These are phyloP conservation scores for Marasmius oreades DNA, from an alignment of 1,284 basidiomycete species.

Conservation along the genomic window DNA sequence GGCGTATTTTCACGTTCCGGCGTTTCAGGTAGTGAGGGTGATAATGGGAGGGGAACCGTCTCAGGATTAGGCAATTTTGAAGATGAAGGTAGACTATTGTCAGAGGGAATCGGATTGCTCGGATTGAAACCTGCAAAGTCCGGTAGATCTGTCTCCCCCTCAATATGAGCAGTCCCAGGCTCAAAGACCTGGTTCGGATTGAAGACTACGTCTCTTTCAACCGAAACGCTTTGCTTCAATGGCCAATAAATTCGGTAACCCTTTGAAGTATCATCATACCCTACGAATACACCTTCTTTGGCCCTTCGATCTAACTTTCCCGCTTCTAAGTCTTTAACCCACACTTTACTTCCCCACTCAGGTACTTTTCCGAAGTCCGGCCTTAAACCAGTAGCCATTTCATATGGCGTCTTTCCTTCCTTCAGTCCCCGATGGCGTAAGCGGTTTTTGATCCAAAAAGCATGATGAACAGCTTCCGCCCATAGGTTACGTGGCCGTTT, in stretches of 20 bases:
- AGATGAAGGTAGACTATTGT: not conserved
- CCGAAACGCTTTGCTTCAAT: conserved; percentile 20
- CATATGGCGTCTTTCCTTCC: conserved; percentile 25
- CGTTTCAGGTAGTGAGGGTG: not conserved
- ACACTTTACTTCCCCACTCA: conserved; percentile 21
- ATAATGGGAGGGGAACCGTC: too few relatives aligned
- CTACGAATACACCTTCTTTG: conserved; percentile 26
- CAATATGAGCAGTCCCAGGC: conserved; percentile 18
- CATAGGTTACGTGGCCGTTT: conserved; percentile 27
- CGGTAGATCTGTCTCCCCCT: conserved; percentile 22
- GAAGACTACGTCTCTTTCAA: conserved; percentile 32
- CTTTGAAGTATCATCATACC: conserved; percentile 26
- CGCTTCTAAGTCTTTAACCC: conserved; percentile 17
- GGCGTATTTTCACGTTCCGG: not conserved
- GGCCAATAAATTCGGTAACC: conserved; percentile 34
- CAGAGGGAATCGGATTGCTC: not conserved
- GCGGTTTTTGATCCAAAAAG: conserved; percentile 29
- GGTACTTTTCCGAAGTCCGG: conserved; percentile 25
- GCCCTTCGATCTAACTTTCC: conserved; percentile 27
- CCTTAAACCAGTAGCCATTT: conserved; percentile 21
- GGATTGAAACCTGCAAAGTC: conserved; percentile 1
- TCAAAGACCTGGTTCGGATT: conserved; percentile 16
- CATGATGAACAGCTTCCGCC: conserved; percentile 27
- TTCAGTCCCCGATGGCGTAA: conserved; percentile 23
- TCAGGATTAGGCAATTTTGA: too few relatives aligned